These are phyloP conservation scores for Verticillium nubilum DNA, from an alignment of 2,329 filamentous ascomycete genomes.

Conservation along the genomic window DNA sequence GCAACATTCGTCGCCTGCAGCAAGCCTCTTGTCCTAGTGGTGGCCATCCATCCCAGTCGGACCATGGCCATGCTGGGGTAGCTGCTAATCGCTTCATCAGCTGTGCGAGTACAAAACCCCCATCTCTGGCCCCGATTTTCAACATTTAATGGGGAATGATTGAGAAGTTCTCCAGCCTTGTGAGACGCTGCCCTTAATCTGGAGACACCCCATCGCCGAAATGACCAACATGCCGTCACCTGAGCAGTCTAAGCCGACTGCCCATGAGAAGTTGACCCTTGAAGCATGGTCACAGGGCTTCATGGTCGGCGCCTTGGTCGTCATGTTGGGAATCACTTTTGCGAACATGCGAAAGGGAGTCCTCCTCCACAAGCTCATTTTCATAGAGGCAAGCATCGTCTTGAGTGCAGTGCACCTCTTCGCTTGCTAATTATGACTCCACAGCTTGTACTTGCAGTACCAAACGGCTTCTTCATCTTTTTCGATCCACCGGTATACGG, in stretches of 20 bases:
- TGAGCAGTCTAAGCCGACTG: slow-evolving; percentile 10
- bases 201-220: not conserved
- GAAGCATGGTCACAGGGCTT: slow-evolving; percentile 43
- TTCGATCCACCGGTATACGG: slow-evolving; percentile 45
- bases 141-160: not conserved
- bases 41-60: not conserved
- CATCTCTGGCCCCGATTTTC: not conserved
- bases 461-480: slow-evolving; percentile 56
- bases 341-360: slow-evolving; percentile 42
- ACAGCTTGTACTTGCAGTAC: slow-evolving; percentile 49
- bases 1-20: not conserved
- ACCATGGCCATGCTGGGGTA: not conserved
- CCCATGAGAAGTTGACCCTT: slow-evolving; percentile 19
- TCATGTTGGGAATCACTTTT: slow-evolving; percentile 41
- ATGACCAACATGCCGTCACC: not conserved
- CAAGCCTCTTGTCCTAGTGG: not conserved
- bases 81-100: not conserved
- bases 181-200: not conserved
- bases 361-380: slow-evolving; percentile 43
- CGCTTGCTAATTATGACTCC: not conserved
- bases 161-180: not conserved
- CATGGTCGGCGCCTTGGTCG: slow-evolving; percentile 41
- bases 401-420: not conserved
- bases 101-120: not conserved
- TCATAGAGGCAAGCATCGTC: slow-evolving; percentile 33